phyloP scores from a whole-genome alignment of 2,329 filamentous ascomycete species.

The Leptographium procerum region DNA sequence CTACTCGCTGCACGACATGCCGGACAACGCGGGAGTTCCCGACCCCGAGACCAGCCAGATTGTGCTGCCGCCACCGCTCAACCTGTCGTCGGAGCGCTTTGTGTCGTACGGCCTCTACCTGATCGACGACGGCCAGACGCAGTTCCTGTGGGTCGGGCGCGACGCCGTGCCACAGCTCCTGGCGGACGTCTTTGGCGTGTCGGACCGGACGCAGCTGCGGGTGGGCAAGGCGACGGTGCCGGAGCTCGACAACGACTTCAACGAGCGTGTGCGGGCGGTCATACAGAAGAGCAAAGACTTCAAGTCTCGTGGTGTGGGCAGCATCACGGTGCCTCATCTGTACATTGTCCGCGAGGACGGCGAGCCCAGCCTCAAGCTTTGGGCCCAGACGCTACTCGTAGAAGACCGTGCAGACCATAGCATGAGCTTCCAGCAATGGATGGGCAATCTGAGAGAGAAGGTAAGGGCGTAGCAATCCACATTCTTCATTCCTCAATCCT shows the following conservation, averaged over 20 bases:
- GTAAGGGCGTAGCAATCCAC: slow-evolving; percentile 41
- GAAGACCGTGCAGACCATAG: slow-evolving; percentile 93
- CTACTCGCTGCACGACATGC: slow-evolving; percentile 92
- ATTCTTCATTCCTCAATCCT: too few species aligned
- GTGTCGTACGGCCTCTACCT: slow-evolving; percentile 88
- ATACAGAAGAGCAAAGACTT: slow-evolving; percentile 88
- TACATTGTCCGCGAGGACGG: slow-evolving; percentile 94
- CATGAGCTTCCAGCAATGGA: slow-evolving; percentile 85
- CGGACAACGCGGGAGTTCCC: slow-evolving; percentile 77
- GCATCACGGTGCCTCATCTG: slow-evolving; percentile 82
- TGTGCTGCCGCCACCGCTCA: slow-evolving; percentile 70
- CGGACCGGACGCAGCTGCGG: slow-evolving; percentile 72
- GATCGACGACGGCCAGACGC: slow-evolving; percentile 93
- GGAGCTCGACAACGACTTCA: slow-evolving; percentile 90
- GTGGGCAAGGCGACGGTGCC: slow-evolving; percentile 85
- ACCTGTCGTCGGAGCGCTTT: slow-evolving; percentile 79
- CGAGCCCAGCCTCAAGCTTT: slow-evolving; percentile 86
- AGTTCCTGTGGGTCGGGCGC: slow-evolving; percentile 93
- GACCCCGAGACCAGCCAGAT: slow-evolving; percentile 83
- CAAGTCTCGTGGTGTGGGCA: slow-evolving; percentile 75
- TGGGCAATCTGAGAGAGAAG: slow-evolving; percentile 89
- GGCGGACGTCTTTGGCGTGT: slow-evolving; percentile 78
- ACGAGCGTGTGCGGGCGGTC: slow-evolving; percentile 81
- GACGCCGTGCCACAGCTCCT: slow-evolving; percentile 86
- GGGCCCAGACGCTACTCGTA: slow-evolving; percentile 91